Conservation (phyloP, 768 basidiomycete species). For the Amanita brunnescens region DNA sequence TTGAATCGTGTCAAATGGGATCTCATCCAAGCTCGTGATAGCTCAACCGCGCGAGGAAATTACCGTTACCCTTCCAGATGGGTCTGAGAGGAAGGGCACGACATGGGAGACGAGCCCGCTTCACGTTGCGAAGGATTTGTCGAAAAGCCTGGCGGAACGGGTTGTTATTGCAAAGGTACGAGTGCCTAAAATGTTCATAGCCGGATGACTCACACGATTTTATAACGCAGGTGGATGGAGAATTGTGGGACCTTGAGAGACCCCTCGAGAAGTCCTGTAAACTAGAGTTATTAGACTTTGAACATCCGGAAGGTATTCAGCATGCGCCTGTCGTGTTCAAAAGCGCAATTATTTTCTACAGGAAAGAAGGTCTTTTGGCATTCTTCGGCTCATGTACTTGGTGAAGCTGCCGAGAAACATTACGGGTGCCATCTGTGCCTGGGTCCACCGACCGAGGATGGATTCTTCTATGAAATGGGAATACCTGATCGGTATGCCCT, state of each 20-base stretch:
- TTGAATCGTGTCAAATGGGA: background rate
- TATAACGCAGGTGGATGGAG: constrained; percentile 58
- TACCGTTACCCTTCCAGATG: constrained; percentile 77
- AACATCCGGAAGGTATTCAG: constrained; percentile 72
- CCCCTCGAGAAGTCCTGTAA: constrained; percentile 82
- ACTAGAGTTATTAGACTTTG: constrained; percentile 86
- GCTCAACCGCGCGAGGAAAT: constrained; percentile 82
- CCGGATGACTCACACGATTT: constrained; percentile 1
- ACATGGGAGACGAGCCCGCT: constrained; percentile 96
- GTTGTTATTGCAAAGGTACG: constrained; percentile 88
- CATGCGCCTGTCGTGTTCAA: too few relatives aligned
- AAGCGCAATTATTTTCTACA: constrained; percentile 17
- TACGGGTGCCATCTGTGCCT: constrained; percentile 96
- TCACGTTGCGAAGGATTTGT: constrained; percentile 81
- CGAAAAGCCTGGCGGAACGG: constrained; percentile 79
- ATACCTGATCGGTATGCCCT: constrained; percentile 62
- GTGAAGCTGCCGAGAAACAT: constrained; percentile 92
- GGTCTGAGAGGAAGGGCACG: constrained; percentile 71
- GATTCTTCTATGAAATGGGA: constrained; percentile 99
- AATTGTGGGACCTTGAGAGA: constrained; percentile 91
- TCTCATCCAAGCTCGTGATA: constrained; percentile 17
- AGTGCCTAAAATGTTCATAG: constrained; percentile 1
- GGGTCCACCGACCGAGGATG: constrained; percentile 94
- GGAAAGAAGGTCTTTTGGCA: constrained; percentile 99
- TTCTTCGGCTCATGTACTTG: constrained; percentile 96